These are phyloP conservation scores for Beta corolliflora DNA, from an alignment of 179 eudicot genomes.

Conservation along the genomic window DNA sequence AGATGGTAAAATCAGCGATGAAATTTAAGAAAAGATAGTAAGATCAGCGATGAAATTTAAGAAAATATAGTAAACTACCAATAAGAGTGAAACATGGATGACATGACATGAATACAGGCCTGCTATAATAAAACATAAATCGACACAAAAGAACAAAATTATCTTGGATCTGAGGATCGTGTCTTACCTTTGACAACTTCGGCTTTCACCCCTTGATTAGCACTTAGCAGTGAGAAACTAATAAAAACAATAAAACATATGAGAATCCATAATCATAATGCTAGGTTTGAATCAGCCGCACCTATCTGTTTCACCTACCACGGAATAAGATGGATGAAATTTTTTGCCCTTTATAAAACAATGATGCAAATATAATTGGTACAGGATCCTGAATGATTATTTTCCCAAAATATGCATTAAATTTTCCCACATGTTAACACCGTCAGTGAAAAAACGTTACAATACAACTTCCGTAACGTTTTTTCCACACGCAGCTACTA, in stretches of 20 bases:
- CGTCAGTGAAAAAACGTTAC: neutral
- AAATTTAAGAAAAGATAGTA: neutral
- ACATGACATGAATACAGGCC: neutral
- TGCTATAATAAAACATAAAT: neutral
- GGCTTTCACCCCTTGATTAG: neutral
- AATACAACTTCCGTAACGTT: neutral
- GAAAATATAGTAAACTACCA: neutral
- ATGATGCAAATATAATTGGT: slow-evolving; percentile 5
- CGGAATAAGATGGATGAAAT: neutral
- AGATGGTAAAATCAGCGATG: too few relatives aligned
- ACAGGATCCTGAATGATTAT: neutral
- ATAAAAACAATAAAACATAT: neutral
- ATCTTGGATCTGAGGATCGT: neutral
- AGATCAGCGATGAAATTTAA: neutral
- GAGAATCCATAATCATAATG: neutral
- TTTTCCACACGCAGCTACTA: neutral
- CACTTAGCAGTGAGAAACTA: neutral
- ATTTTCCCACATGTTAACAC: neutral
- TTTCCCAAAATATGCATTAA: neutral
- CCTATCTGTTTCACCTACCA: neutral
- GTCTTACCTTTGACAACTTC: neutral
- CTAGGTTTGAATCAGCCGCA: neutral
- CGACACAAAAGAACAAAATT: neutral
- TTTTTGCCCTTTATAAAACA: neutral
- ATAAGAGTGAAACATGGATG: neutral